A percentile compares a stretch with the other conserved stretches of the same genome.
Evolutionary conservation across 2,329 filamentous ascomycete species (phyloP).

Genomic region (Trichoderma lentiforme): DNA sequence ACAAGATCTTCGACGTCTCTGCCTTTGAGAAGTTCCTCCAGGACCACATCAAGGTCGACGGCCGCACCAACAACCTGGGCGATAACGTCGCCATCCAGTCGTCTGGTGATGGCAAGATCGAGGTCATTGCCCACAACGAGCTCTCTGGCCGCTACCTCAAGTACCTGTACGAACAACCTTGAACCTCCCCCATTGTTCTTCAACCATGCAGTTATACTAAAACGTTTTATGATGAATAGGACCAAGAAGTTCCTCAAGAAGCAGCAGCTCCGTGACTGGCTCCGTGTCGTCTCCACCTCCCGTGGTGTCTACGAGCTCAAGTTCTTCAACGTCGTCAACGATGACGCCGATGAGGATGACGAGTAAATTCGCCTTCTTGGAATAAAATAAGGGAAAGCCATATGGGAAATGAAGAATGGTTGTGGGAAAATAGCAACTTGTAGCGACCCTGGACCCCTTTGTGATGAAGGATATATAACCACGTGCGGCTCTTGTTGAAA

Average conservation of each 20-base stretch:
- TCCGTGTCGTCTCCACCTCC: slow-evolving; percentile 95
- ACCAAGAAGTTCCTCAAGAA: slow-evolving; percentile 99
- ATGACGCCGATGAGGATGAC: slow-evolving; percentile 96
- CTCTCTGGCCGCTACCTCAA: slow-evolving; percentile 99
- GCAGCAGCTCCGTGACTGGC: slow-evolving; percentile 99
- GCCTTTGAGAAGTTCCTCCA: slow-evolving; percentile 99
- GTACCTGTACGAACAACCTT: slow-evolving; percentile 82
- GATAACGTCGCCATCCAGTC: slow-evolving; percentile 88
- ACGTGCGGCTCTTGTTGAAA: neutral
- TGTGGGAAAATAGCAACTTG: neutral
- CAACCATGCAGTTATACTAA: neutral
- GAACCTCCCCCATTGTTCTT: neutral
- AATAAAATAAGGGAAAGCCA: neutral
- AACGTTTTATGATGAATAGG: slow-evolving; percentile 43
- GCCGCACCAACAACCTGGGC: slow-evolving; percentile 96
- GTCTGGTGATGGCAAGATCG: slow-evolving; percentile 93
- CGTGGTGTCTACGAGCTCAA: slow-evolving; percentile 99
- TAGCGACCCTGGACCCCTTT: neutral
- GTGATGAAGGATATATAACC: neutral
- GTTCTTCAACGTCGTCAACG: slow-evolving; percentile 99
- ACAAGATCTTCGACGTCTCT: slow-evolving; percentile 99
- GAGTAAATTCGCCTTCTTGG: slow-evolving; percentile 62
- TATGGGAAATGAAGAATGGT: slow-evolving; percentile 1
- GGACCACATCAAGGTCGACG: slow-evolving; percentile 99
- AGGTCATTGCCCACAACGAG: slow-evolving; percentile 95